A percentile compares a stretch with the other conserved stretches of the same genome.
These are phyloP conservation scores for Sclerotinia nivalis DNA, from an alignment of 2,329 filamentous ascomycete species.

Conservation along the genomic window DNA sequence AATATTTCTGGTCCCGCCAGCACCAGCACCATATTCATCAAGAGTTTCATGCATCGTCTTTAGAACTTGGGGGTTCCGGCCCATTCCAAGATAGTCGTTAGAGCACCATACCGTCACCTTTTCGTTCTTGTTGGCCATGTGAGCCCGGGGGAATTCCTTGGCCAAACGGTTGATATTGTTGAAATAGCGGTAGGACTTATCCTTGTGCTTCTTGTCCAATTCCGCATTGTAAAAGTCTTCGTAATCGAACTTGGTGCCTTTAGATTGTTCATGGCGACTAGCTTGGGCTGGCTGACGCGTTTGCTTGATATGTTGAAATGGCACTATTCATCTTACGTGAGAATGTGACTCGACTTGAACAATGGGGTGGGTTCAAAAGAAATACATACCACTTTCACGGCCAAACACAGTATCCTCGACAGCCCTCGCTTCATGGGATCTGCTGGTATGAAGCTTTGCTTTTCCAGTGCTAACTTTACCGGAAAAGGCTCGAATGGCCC, in stretches of 20 bases:
- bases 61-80: slow-evolving; percentile 82
- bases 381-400: slow-evolving; percentile 53
- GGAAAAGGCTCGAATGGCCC: slow-evolving; percentile 54
- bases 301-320: slow-evolving; percentile 37
- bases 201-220: slow-evolving; percentile 98
- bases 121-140: slow-evolving; percentile 81
- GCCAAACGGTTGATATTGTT: slow-evolving; percentile 99
- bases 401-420: slow-evolving; percentile 60
- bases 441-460: slow-evolving; percentile 79
- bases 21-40: slow-evolving; percentile 91
- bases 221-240: slow-evolving; percentile 84
- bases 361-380: not conserved
- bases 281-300: slow-evolving; percentile 31
- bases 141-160: slow-evolving; percentile 91
- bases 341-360: not conserved
- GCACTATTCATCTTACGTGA: slow-evolving; percentile 38
- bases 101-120: slow-evolving; percentile 98
- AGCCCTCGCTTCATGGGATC: slow-evolving; percentile 73
- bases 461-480: slow-evolving; percentile 56
- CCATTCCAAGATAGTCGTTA: slow-evolving; percentile 99
- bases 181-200: slow-evolving; percentile 99
- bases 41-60: slow-evolving; percentile 92
- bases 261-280: slow-evolving; percentile 33
- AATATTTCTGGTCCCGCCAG: slow-evolving; percentile 94
- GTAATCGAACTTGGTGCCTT: slow-evolving; percentile 76